phyloP scores from a whole-genome alignment of 257 asterid genomes.

The Agastache rugosa region DNA sequence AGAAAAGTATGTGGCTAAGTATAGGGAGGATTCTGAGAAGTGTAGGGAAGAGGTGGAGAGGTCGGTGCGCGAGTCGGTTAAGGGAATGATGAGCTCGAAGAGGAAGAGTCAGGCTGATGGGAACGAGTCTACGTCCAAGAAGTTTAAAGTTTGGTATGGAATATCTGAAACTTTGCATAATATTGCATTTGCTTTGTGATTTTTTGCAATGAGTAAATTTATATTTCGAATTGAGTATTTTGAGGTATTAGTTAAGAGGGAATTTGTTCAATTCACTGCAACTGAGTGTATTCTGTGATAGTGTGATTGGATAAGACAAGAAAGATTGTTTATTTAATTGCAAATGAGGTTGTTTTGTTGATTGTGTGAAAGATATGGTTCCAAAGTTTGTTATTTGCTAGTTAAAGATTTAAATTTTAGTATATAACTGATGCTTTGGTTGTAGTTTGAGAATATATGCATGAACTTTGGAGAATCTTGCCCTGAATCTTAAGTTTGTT shows the following conservation, averaged over 20 bases:
- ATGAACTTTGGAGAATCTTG: not conserved
- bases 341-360: not conserved
- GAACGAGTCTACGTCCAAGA: constrained; percentile 52
- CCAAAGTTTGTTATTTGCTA: not conserved
- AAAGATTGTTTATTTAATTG: not conserved
- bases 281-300: not conserved
- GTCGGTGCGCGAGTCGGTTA: constrained; percentile 77
- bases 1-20: constrained; percentile 87
- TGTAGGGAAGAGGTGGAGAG: constrained; percentile 86
- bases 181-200: constrained; percentile 7
- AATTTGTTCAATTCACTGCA: not conserved
- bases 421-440: not conserved
- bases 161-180: not conserved
- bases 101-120: constrained; percentile 50
- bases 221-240: not conserved
- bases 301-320: constrained; percentile 2
- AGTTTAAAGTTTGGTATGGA: constrained; percentile 74
- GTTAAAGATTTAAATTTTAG: not conserved
- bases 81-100: constrained; percentile 56
- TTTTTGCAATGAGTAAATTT: not conserved
- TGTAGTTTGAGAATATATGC: not conserved
- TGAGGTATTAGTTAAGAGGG: not conserved
- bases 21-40: constrained; percentile 78
- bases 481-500: constrained; percentile 7
- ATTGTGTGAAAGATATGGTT: not conserved